Evolutionary conservation across 2,329 filamentous ascomycete species (phyloP).

Genomic region (Cercospora sp.): DNA sequence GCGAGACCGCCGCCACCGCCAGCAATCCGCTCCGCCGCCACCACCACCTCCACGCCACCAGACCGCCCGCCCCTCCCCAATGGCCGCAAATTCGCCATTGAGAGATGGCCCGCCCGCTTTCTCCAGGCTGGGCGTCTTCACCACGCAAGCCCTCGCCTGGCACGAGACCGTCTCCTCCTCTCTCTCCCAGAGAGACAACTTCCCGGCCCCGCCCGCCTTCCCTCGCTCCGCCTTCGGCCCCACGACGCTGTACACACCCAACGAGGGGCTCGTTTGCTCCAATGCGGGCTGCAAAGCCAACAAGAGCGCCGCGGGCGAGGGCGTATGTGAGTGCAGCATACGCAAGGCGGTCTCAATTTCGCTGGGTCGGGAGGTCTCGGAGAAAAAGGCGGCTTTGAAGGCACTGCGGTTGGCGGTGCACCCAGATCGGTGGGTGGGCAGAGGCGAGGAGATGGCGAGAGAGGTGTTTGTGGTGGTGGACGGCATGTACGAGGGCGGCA

Average conservation of each 20-base stretch:
- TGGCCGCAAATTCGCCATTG: not conserved
- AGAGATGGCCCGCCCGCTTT: not conserved
- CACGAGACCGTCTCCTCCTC: not conserved
- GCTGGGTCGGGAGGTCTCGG: not conserved
- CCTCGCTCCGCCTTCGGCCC: not conserved
- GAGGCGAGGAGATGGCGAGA: constrained; percentile 6
- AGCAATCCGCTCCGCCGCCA: not conserved
- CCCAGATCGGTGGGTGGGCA: constrained; percentile 9
- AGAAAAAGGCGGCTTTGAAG: constrained; percentile 1
- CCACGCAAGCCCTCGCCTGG: not conserved
- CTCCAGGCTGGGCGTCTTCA: not conserved
- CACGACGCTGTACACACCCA: not conserved
- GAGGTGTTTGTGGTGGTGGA: constrained; percentile 15
- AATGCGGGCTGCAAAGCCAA: not conserved
- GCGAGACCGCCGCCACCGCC: not conserved
- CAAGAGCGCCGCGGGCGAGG: not conserved
- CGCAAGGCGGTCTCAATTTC: not conserved
- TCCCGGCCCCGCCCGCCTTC: not conserved
- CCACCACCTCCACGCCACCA: not conserved
- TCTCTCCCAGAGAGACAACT: not conserved
- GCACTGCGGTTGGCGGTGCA: constrained; percentile 4
- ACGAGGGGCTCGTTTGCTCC: not conserved
- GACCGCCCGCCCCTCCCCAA: not conserved
- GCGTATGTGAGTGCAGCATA: not conserved
- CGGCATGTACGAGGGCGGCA: not conserved